phyloP scores from a whole-genome alignment of 176 grass and related monocot genomes.

The Hsuehochloa calcarea region DNA sequence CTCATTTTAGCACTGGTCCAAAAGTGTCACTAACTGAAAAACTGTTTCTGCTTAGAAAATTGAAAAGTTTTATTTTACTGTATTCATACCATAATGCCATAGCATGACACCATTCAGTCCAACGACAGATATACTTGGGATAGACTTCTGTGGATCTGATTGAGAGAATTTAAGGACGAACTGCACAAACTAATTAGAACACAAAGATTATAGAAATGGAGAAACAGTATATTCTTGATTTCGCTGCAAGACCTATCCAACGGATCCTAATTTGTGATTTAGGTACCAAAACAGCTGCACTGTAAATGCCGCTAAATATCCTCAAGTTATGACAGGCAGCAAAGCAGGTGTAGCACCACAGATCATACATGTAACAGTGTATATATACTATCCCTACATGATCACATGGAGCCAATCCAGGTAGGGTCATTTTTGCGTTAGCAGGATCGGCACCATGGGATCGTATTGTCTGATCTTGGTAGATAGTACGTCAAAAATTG shows the following conservation, averaged over 20 bases:
- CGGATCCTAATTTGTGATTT: neutral
- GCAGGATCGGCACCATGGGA: neutral
- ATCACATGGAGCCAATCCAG: neutral
- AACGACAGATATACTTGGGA: constrained; percentile 83
- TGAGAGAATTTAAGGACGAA: constrained; percentile 57
- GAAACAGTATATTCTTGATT: neutral
- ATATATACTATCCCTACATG: neutral
- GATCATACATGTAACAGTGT: neutral
- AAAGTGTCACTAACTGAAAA: neutral
- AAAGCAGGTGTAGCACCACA: neutral
- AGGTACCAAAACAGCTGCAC: neutral
- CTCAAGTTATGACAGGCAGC: neutral
- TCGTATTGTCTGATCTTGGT: neutral
- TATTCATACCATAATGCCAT: constrained; percentile 82
- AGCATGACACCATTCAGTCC: constrained; percentile 87
- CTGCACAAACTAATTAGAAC: constrained; percentile 18
- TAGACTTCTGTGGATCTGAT: constrained; percentile 82
- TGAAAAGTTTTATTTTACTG: constrained; percentile 4
- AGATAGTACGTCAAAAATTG: neutral
- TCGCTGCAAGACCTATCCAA: neutral
- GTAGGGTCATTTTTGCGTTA: neutral
- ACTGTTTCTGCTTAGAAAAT: neutral
- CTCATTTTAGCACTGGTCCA: constrained; percentile 21
- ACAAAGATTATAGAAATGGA: neutral
- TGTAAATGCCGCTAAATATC: neutral